These are phyloP conservation scores for Glutinoglossum americanum DNA, from an alignment of 495 filamentous ascomycete genomes.

Conservation along the genomic window DNA sequence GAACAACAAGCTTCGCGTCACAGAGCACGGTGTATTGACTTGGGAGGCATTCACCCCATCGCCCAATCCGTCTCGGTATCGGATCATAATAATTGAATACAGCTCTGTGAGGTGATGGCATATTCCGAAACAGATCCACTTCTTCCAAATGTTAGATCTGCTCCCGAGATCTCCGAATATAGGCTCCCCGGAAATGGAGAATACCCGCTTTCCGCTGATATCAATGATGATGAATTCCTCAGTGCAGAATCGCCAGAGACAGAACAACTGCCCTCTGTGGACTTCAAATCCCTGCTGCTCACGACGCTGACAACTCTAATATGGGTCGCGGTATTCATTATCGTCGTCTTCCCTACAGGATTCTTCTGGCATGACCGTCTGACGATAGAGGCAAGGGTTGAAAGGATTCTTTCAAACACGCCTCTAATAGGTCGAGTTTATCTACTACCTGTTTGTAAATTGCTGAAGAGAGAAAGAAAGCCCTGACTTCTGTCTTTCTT, in stretches of 20 bases:
- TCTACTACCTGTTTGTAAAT: slow-evolving; percentile 1
- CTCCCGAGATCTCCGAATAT: not conserved
- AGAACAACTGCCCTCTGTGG: not conserved
- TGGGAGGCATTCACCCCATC: not conserved
- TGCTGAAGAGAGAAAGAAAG: not conserved
- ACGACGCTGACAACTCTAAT: not conserved
- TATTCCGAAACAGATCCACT: not conserved
- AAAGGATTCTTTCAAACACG: slow-evolving; percentile 44
- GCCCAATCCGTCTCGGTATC: not conserved
- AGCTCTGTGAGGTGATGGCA: not conserved
- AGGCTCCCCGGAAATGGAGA: not conserved
- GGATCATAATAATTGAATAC: not conserved
- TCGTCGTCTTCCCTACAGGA: not conserved
- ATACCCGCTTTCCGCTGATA: not conserved
- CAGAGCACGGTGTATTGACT: not conserved
- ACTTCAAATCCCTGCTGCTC: not conserved
- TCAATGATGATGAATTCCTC: not conserved
- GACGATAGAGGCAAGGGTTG: slow-evolving; percentile 41
- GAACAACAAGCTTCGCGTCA: not conserved
- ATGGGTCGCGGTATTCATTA: not conserved
- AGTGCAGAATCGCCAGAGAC: not conserved
- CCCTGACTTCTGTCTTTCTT: slow-evolving; percentile 3
- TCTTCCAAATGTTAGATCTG: not conserved
- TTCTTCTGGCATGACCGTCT: slow-evolving; percentile 17
- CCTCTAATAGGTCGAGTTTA: slow-evolving; percentile 52